phyloP scores from a whole-genome alignment of 2,329 filamentous ascomycete species.

The Elsinoe arachidis region DNA sequence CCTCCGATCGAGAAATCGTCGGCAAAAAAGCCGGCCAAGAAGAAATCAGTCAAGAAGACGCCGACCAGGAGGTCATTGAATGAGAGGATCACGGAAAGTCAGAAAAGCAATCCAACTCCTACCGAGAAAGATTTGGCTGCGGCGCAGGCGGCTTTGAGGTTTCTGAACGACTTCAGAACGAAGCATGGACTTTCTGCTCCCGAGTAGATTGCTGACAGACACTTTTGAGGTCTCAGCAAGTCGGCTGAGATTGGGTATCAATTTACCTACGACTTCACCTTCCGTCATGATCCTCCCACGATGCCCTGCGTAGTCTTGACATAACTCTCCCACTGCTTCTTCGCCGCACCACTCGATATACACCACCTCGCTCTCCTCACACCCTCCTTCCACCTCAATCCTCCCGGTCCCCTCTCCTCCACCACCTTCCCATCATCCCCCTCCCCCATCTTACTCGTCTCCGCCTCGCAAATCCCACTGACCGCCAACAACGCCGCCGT shows the following conservation, averaged over 20 bases:
- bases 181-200: no score
- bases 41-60: not conserved
- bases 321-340: conserved; percentile 73
- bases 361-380: conserved; percentile 81
- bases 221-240: no score
- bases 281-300: not conserved
- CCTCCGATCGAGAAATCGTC: not conserved
- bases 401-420: conserved; percentile 72
- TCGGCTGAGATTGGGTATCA: not conserved
- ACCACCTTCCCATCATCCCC: conserved; percentile 76
- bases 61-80: not conserved
- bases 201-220: no score
- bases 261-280: not conserved
- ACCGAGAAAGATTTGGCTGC: no score
- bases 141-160: no score
- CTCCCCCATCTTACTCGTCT: conserved; percentile 67
- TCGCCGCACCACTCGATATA: conserved; percentile 76
- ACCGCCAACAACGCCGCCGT: conserved; percentile 80
- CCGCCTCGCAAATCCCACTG: conserved; percentile 76
- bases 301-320: conserved; percentile 65
- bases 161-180: no score
- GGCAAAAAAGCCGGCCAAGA: not conserved
- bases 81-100: not conserved
- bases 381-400: conserved; percentile 90
- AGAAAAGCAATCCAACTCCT: not conserved